A percentile compares a stretch with the other conserved stretches of the same genome.
phyloP scores from a whole-genome alignment of 345 rosid genomes.

The Linum lewisii region DNA sequence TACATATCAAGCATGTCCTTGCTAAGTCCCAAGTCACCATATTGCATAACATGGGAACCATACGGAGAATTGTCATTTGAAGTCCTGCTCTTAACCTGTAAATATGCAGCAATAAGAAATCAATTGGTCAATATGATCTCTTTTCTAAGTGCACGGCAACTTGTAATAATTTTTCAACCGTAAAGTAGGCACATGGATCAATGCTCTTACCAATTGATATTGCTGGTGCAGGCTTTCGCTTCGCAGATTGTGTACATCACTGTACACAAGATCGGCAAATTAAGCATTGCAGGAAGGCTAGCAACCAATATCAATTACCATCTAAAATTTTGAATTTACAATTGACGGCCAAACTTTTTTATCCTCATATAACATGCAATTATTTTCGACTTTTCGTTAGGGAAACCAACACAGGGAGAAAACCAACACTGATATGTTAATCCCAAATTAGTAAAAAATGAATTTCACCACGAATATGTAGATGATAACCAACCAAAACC shows the following conservation, averaged over 20 bases:
- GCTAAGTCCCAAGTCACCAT: conserved; percentile 61
- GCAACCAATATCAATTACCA: neutral
- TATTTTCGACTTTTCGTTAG: too few species aligned
- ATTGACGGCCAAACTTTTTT: too few species aligned
- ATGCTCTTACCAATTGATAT: conserved; percentile 60
- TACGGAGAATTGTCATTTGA: conserved; percentile 30
- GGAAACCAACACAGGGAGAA: too few species aligned
- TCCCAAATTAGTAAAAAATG: too few species aligned
- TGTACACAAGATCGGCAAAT: conserved; percentile 28
- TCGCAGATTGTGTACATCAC: conserved; percentile 76
- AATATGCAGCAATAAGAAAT: conserved; percentile 9
- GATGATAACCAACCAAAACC: too few species aligned
- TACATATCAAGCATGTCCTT: conserved; percentile 46
- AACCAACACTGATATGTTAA: too few species aligned
- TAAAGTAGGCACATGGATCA: neutral
- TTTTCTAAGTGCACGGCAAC: neutral
- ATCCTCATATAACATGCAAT: too few species aligned
- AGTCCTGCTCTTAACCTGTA: conserved; percentile 81
- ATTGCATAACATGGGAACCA: conserved; percentile 98
- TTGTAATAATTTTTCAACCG: neutral
- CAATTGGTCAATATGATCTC: neutral
- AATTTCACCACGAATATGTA: too few species aligned
- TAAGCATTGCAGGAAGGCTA: conserved; percentile 4
- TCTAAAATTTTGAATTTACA: too few species aligned
- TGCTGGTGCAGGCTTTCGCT: conserved; percentile 82